Percentiles rank a stretch among this genome's conserved stretches.
Conservation (phyloP, 202 grass and related monocot genomes). For the Digitaria exilis region DNA sequence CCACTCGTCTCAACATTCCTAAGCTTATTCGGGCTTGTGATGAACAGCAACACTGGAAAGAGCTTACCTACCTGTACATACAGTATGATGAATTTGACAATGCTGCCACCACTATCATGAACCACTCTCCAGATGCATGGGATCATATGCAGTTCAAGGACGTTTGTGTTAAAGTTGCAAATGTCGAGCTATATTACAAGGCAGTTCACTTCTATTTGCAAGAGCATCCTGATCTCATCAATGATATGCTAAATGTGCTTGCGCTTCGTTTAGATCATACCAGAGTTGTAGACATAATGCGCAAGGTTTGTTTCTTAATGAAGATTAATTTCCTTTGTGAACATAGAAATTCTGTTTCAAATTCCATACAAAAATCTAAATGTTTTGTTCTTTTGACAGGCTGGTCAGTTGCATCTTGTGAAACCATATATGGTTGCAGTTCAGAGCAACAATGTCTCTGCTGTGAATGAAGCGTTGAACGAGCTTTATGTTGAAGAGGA, state of each 20-base stretch:
- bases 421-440: slow-evolving; percentile 99
- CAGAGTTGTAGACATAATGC: slow-evolving; percentile 89
- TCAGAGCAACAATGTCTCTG: slow-evolving; percentile 98
- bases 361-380: slow-evolving; percentile 18
- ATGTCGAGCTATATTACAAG: slow-evolving; percentile 96
- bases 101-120: slow-evolving; percentile 96
- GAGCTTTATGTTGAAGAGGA: slow-evolving; percentile 91
- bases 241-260: slow-evolving; percentile 89
- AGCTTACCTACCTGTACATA: slow-evolving; percentile 90
- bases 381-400: slow-evolving; percentile 50
- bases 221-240: slow-evolving; percentile 94
- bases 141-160: slow-evolving; percentile 99
- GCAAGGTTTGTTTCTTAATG: slow-evolving; percentile 62
- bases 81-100: slow-evolving; percentile 98
- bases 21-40: slow-evolving; percentile 96
- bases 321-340: not conserved
- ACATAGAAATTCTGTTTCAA: not conserved
- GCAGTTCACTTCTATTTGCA: slow-evolving; percentile 96
- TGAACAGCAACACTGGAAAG: slow-evolving; percentile 95
- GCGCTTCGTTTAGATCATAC: slow-evolving; percentile 89
- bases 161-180: slow-evolving; percentile 89
- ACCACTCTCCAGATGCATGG: slow-evolving; percentile 99
- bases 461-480: slow-evolving; percentile 95
- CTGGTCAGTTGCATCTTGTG: slow-evolving; percentile 90
- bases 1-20: slow-evolving; percentile 84